Percentiles rank a stretch among this genome's conserved stretches.
Evolutionary conservation across 371 early-diverging fungal genomes (phyloP).

Genomic region (Ordospora colligata): DNA sequence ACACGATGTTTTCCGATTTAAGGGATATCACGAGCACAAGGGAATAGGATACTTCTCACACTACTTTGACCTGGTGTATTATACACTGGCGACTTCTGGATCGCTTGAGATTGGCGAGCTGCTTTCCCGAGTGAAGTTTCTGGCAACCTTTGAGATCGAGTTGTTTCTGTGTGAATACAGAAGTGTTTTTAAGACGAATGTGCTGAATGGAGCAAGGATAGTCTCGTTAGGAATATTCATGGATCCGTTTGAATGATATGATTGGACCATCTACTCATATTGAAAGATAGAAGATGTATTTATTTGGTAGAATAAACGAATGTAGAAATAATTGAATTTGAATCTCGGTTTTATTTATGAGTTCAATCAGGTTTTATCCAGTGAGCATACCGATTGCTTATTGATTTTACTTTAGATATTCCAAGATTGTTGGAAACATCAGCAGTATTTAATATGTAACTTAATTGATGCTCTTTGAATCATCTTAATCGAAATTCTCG

Average conservation of each 20-base stretch:
- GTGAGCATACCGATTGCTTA: too few relatives aligned
- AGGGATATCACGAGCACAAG: background rate
- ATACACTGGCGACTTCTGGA: constrained; percentile 16
- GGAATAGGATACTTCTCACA: constrained; percentile 22
- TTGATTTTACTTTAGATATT: too few relatives aligned
- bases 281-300: too few relatives aligned
- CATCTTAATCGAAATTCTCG: too few relatives aligned
- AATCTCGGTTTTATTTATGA: too few relatives aligned
- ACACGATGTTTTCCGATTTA: background rate
- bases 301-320: too few relatives aligned
- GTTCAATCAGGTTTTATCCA: too few relatives aligned
- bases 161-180: constrained; percentile 41
- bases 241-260: constrained; percentile 15
- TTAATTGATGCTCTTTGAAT: too few relatives aligned
- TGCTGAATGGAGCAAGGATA: constrained; percentile 13
- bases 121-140: constrained; percentile 19
- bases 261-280: too few relatives aligned
- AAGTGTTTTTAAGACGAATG: constrained; percentile 32
- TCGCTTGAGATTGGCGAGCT: constrained; percentile 33
- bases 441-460: too few relatives aligned
- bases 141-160: constrained; percentile 45
- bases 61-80: constrained; percentile 39
- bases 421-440: too few relatives aligned
- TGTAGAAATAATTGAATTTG: too few relatives aligned
- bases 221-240: constrained; percentile 19